phyloP scores from a whole-genome alignment of 129 eudicot species.

The Lonicera japonica region DNA sequence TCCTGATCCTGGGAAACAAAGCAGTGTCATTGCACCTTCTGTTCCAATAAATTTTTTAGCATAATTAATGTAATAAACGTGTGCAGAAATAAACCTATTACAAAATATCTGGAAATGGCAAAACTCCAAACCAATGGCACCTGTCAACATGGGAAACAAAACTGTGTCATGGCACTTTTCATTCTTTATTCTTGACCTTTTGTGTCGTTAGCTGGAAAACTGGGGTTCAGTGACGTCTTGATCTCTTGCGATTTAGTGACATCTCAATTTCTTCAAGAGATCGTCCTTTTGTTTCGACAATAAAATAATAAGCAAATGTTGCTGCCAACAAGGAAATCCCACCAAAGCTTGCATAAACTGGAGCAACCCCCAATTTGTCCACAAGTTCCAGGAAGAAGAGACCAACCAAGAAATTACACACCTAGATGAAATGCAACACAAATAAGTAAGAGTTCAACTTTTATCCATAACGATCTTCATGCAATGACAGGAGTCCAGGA shows the following conservation, averaged over 20 bases:
- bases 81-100: too few relatives aligned
- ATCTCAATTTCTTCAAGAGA: constrained; percentile 91
- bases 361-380: constrained; percentile 64
- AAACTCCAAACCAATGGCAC: too few relatives aligned
- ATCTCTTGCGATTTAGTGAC: constrained; percentile 35
- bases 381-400: constrained; percentile 72
- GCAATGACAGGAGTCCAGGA: not conserved
- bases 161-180: too few relatives aligned
- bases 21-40: too few relatives aligned
- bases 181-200: not conserved
- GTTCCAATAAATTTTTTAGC: too few relatives aligned
- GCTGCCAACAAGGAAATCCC: constrained; percentile 65
- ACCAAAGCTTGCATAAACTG: constrained; percentile 75
- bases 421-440: constrained; percentile 33
- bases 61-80: too few relatives aligned
- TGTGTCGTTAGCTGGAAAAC: too few relatives aligned
- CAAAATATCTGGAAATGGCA: too few relatives aligned
- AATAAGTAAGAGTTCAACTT: constrained; percentile 5
- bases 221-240: too few relatives aligned
- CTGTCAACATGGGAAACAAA: too few relatives aligned
- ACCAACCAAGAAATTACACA: constrained; percentile 77
- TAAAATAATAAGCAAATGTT: constrained; percentile 46
- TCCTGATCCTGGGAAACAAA: too few relatives aligned
- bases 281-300: constrained; percentile 81
- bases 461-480: not conserved